These are phyloP conservation scores for Amniculicola lignicola DNA, from an alignment of 495 filamentous ascomycete genomes.

Conservation along the genomic window DNA sequence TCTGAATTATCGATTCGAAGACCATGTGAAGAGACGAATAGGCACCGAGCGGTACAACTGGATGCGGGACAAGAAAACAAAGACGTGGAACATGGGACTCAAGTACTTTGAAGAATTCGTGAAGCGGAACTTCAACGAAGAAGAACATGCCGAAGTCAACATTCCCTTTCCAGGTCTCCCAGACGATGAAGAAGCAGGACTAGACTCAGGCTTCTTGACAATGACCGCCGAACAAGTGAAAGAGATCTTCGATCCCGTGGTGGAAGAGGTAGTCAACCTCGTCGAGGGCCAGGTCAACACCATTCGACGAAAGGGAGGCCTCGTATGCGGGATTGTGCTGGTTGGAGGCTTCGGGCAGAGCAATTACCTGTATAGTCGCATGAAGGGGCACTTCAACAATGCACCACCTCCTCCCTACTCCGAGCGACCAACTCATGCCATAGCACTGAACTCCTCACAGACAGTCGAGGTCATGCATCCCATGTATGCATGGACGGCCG, in stretches of 20 bases:
- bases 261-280: conserved; percentile 56
- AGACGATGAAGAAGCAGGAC: conserved; percentile 53
- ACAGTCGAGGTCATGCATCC: conserved; percentile 58
- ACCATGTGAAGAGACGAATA: conserved; percentile 44
- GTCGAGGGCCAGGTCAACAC: conserved; percentile 56
- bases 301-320: conserved; percentile 54
- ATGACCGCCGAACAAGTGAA: conserved; percentile 47
- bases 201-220: conserved; percentile 45
- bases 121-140: conserved; percentile 65
- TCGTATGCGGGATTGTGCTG: conserved; percentile 65
- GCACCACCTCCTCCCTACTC: conserved; percentile 64
- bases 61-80: conserved; percentile 47
- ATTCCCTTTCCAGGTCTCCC: conserved; percentile 70
- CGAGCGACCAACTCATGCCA: conserved; percentile 58
- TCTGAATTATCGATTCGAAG: conserved; percentile 47
- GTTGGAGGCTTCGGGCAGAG: conserved; percentile 71
- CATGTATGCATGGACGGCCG: conserved; percentile 73
- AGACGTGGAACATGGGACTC: conserved; percentile 71
- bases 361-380: conserved; percentile 59
- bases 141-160: conserved; percentile 66
- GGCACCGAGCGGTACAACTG: conserved; percentile 41
- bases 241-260: conserved; percentile 49
- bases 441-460: conserved; percentile 39
- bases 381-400: conserved; percentile 62
- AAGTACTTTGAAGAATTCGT: conserved; percentile 68